Evolutionary conservation across 768 basidiomycete species (phyloP).

Genomic region (Suillus brevipes): DNA sequence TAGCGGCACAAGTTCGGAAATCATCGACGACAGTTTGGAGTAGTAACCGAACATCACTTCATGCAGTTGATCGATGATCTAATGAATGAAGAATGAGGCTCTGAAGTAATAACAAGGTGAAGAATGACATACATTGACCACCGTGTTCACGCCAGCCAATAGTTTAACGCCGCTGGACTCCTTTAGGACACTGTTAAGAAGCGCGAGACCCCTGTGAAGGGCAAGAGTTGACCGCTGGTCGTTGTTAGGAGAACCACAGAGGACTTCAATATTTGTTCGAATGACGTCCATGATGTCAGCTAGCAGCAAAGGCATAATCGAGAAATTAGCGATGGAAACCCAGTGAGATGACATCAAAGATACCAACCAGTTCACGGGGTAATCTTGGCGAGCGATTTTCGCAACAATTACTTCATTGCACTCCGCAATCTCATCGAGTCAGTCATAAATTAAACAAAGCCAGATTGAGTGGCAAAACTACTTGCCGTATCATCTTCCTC

Average conservation of each 20-base stretch:
- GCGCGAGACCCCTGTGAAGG: constrained; percentile 60
- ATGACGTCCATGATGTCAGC: constrained; percentile 53
- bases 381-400: constrained; percentile 79
- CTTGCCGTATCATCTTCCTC: constrained; percentile 74
- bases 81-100: neutral
- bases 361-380: constrained; percentile 73
- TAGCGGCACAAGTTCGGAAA: constrained; percentile 32
- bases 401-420: constrained; percentile 74
- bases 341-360: constrained; percentile 15
- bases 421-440: constrained; percentile 61
- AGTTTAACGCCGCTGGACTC: constrained; percentile 74
- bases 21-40: constrained; percentile 45
- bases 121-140: constrained; percentile 51
- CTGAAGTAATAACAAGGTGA: neutral
- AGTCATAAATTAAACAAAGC: constrained; percentile 7
- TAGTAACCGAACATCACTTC: constrained; percentile 62
- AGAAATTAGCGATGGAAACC: constrained; percentile 7
- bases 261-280: constrained; percentile 49
- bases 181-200: constrained; percentile 66
- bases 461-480: constrained; percentile 17
- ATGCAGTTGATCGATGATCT: constrained; percentile 42
- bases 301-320: constrained; percentile 28
- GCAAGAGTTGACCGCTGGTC: constrained; percentile 47
- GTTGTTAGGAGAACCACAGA: constrained; percentile 43
- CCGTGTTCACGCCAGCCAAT: constrained; percentile 62